Base-by-base conservation (phyloP, 805 yeast species). In the Kuraishia ogatae region DNA sequence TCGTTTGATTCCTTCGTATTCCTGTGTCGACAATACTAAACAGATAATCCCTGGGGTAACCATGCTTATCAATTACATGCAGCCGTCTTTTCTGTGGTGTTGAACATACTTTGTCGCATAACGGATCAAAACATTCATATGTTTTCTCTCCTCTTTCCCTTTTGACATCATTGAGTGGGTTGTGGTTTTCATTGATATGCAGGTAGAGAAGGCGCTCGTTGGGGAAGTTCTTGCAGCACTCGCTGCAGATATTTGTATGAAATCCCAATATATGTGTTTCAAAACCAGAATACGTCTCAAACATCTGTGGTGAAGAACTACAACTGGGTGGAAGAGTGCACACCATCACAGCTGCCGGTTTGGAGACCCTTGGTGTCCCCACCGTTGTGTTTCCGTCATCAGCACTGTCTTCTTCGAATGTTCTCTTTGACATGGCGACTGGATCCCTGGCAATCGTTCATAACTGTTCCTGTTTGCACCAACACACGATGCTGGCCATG, bases 111-210 rank as follows among this genome's bases (percentile, higher is more conserved):
- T 71, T 67, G 21, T 60, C 66, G 61, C 87, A 83, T 2, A 61
- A 66, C 17, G 60, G 59, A 5, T 67, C 71, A 50, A 80, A 74
- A 57, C 87, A 82, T 29, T 62, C 64, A 55, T 67, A 78, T 13
- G 71, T 63, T 54, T 72, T 68, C 15, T 68, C 74, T 0, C 81
- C 82, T 11, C 65, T 59, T 26, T 72, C 76, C 51, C 65, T 62
- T 50, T 65, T 61, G 2, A 74, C 69, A 21, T 58, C 58, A 3
- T 66, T 60, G 50, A 81, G 75, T 2, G 84, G 80, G 61, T 80
- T 77, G 60, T 83, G 87, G 55, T 69, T 67, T 58, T 82, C 87
- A 24, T 72, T 70, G 1, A 81, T 71, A 59, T 82, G 87, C 17
- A 82, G 59, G 3, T 73, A 71, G 21, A 82, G 65, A 7, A 76